Evolutionary conservation across 106 monocot species (phyloP), one percentile per base, ranked within the genome.

Genomic region (Hemerocallis citrina): DNA sequence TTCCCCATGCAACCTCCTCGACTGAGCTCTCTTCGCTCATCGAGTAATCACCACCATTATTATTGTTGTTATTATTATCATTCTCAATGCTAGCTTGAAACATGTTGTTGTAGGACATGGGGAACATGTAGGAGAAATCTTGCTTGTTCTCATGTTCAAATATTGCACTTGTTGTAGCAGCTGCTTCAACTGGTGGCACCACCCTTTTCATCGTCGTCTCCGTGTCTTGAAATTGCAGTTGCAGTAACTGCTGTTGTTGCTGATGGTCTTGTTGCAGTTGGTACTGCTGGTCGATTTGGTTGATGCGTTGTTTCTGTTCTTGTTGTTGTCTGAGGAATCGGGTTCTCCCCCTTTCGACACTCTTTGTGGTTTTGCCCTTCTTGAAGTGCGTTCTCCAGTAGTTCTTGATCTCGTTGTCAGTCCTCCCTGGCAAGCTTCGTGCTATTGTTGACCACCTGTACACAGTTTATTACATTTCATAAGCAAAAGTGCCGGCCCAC

Each of bases 351-450:
- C 62, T 40, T 20, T 86, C 81, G 12, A 69, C 51, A 30, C 71
- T 79, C 70, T 79, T 87, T 1, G 73, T 69, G 6, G 87, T 38
- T 55, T 79, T 87, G 25, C 57, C 65, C 71, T 77, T 80, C 79
- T 87, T 87, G 79, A 77, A 83, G 50, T 88, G 88, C 2, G 88
- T 88, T 60, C 88, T 66, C 82, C 82, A 82, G 73, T 75, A 80
- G 66, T 80, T 80, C 74, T 80, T 80, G 55, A 80, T 80, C 66
- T 80, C 80, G 37, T 80, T 80, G 34, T 80, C 80, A 0, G 80
- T 80, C 67, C 80, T 80, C 16, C 80, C 80, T 0, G 80, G 80
- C 11, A 81, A 51, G 68, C 79, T 83, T 29, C 83, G 59, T 0
- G 83, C 88, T 31, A 88, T 88, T 5, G 83, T 83, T 16, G 88